Evolutionary conservation across 1,284 basidiomycete species (phyloP).

Genomic region (Takashimella tepidaria): DNA sequence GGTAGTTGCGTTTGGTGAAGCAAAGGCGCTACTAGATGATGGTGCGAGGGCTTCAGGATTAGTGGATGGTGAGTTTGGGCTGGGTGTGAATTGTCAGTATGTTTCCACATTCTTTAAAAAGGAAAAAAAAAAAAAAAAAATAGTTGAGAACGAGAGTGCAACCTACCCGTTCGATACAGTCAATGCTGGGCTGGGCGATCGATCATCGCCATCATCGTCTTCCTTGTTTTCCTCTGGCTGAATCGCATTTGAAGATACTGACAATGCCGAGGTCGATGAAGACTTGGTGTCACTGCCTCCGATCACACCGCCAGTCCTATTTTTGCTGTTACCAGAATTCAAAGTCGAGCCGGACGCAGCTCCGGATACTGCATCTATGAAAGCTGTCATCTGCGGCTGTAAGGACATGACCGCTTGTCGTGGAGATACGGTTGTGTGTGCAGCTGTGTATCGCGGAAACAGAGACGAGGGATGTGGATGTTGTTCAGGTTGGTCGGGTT

Average conservation of each 20-base stretch:
- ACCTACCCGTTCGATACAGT: slow-evolving; percentile 22
- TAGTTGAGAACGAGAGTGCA: neutral
- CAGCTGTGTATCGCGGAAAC: too few species aligned
- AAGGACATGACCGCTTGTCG: slow-evolving; percentile 11
- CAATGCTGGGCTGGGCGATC: slow-evolving; percentile 16
- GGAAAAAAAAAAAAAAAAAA: neutral
- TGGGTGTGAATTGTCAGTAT: slow-evolving; percentile 10
- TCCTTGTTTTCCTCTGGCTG: neutral
- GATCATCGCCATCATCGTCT: slow-evolving; percentile 1
- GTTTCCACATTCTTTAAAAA: too few species aligned
- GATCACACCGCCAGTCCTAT: too few species aligned
- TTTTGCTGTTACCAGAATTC: neutral
- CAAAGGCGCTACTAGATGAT: slow-evolving; percentile 4
- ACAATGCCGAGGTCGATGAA: too few species aligned
- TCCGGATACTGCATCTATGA: neutral
- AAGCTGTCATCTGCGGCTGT: slow-evolving; percentile 2
- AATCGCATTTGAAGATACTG: too few species aligned
- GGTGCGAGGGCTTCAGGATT: slow-evolving; percentile 11
- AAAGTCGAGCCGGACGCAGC: neutral
- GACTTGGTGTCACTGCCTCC: too few species aligned
- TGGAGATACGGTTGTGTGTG: too few species aligned
- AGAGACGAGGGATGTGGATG: slow-evolving; percentile 13
- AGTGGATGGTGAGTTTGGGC: slow-evolving; percentile 16
- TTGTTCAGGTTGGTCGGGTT: neutral
- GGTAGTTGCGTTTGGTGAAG: slow-evolving; percentile 11